Evolutionary conservation across 345 rosid species (phyloP).

Genomic region (Euphorbia peplus): DNA sequence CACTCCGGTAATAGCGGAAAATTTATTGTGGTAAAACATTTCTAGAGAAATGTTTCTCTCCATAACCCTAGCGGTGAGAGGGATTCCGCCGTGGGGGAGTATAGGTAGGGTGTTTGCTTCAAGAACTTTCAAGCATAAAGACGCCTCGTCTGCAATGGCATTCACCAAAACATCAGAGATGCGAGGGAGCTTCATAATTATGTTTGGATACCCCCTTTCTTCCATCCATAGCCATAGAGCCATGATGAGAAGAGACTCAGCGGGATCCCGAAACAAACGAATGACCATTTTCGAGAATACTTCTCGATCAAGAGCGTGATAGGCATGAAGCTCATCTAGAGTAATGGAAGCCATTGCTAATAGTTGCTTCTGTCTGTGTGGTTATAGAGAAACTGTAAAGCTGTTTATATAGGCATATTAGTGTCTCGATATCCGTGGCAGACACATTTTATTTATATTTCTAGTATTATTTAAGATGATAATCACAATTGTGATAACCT

Average conservation of each 20-base stretch:
- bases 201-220: conserved; percentile 35
- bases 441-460: no score
- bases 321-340: conserved; percentile 31
- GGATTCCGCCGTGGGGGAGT: conserved; percentile 12
- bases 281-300: conserved; percentile 37
- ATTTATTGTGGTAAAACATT: conserved; percentile 30
- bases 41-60: conserved; percentile 21
- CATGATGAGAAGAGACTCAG: conserved; percentile 35
- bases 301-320: conserved; percentile 39
- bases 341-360: conserved; percentile 27
- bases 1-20: conserved; percentile 37
- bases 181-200: conserved; percentile 21
- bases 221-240: conserved; percentile 53
- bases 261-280: conserved; percentile 28
- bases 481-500: neutral
- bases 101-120: neutral
- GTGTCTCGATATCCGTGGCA: neutral
- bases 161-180: conserved; percentile 25
- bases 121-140: conserved; percentile 24
- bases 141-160: conserved; percentile 33
- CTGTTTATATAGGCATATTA: neutral
- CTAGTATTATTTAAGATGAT: no score
- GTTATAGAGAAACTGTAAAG: neutral
- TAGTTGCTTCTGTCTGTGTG: neutral
- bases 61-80: conserved; percentile 30